phyloP scores from a whole-genome alignment of 257 asterid species.

The Fraxinus quadrangulata region DNA sequence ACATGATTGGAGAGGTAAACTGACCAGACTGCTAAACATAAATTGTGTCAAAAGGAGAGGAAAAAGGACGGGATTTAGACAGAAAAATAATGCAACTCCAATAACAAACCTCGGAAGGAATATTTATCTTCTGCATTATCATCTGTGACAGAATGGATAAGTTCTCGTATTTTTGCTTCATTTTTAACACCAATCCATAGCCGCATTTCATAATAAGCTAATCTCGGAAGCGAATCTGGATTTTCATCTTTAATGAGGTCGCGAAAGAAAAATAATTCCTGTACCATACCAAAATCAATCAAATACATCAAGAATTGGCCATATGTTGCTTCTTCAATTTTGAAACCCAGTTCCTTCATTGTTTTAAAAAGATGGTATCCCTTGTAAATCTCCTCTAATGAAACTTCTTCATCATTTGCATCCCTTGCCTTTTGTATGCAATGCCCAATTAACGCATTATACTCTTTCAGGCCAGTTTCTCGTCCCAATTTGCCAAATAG shows the following conservation, averaged over 20 bases:
- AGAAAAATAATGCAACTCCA: constrained; percentile 16
- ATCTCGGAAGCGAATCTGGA: constrained; percentile 50
- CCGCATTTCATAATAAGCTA: constrained; percentile 87
- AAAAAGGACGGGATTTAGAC: neutral
- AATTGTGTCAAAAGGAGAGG: constrained; percentile 13
- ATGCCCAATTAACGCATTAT: constrained; percentile 45
- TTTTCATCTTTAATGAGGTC: constrained; percentile 54
- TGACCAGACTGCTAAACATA: neutral
- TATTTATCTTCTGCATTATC: constrained; percentile 54
- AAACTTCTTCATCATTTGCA: constrained; percentile 61
- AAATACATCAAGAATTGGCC: constrained; percentile 68
- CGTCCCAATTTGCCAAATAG: constrained; percentile 63
- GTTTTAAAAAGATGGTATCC: constrained; percentile 56
- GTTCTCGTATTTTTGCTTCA: constrained; percentile 68
- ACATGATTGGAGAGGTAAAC: constrained; percentile 4
- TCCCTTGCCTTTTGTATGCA: constrained; percentile 63
- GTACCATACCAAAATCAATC: constrained; percentile 61
- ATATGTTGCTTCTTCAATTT: constrained; percentile 62
- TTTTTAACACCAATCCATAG: constrained; percentile 54
- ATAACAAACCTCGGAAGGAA: constrained; percentile 53
- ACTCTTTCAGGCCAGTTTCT: constrained; percentile 65
- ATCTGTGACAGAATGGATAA: constrained; percentile 42
- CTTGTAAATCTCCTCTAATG: constrained; percentile 51
- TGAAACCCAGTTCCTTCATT: constrained; percentile 63
- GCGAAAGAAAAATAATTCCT: constrained; percentile 71